Conservation (phyloP, 306 rosid species). For the Medicago lupulina region DNA sequence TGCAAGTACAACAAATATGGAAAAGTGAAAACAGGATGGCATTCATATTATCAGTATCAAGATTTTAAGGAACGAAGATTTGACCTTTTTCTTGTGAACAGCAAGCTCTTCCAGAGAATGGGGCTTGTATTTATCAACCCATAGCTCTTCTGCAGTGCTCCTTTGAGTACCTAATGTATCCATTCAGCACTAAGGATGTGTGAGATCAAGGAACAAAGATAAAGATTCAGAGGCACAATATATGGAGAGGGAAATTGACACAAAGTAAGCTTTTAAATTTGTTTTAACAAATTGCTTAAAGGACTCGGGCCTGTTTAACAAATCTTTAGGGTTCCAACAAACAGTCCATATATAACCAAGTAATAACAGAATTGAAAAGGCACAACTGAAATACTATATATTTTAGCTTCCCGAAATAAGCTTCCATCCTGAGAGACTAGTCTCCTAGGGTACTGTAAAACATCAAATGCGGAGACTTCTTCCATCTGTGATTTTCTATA, state of each 20-base stretch:
- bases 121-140: slow-evolving; percentile 90
- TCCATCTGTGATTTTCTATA: neutral
- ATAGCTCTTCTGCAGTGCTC: slow-evolving; percentile 59
- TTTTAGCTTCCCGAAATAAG: neutral
- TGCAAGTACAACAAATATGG: slow-evolving; percentile 44
- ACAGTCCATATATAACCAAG: neutral
- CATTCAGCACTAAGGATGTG: slow-evolving; percentile 34
- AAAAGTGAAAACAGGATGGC: slow-evolving; percentile 17
- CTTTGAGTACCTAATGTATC: slow-evolving; percentile 55
- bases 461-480: neutral
- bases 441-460: neutral
- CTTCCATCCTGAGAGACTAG: neutral
- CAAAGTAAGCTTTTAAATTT: neutral
- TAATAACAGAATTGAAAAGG: slow-evolving; percentile 4
- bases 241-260: neutral
- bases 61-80: slow-evolving; percentile 22
- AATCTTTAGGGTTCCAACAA: slow-evolving; percentile 3
- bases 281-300: neutral
- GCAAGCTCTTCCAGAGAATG: slow-evolving; percentile 76
- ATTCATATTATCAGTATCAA: slow-evolving; percentile 32
- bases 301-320: slow-evolving; percentile 7
- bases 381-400: neutral
- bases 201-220: slow-evolving; percentile 18
- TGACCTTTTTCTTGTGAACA: slow-evolving; percentile 91
- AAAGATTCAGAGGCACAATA: neutral